A percentile compares a stretch with the other conserved stretches of the same genome.
phyloP scores from a whole-genome alignment of 805 yeast genomes.

The Saccharomycopsis vini region DNA sequence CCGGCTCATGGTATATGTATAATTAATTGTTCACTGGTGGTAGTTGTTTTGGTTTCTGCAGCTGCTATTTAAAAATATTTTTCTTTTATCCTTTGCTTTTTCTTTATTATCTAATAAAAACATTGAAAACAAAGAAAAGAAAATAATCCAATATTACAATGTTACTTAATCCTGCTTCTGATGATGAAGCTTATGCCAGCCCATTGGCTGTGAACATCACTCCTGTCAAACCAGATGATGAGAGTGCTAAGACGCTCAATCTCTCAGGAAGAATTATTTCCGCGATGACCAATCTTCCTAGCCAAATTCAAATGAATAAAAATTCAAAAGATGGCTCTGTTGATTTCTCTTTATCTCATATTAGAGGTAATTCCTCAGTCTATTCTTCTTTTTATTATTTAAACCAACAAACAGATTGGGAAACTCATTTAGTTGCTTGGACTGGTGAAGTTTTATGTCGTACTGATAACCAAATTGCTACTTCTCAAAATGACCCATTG shows the following conservation, averaged over 20 bases:
- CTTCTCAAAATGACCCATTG: conserved; percentile 22
- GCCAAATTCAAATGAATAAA: conserved; percentile 38
- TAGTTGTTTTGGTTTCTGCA: too few species aligned
- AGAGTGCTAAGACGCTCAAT: conserved; percentile 25
- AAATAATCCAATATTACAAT: neutral
- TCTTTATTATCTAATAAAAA: neutral
- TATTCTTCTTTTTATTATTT: conserved; percentile 66
- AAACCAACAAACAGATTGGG: conserved; percentile 67
- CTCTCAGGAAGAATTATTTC: conserved; percentile 61
- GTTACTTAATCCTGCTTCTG: conserved; percentile 3
- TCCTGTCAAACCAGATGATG: neutral
- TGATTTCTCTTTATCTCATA: conserved; percentile 46
- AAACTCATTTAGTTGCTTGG: conserved; percentile 86
- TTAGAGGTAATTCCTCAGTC: conserved; percentile 79
- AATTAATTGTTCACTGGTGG: too few species aligned
- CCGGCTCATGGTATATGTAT: too few species aligned
- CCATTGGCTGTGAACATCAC: conserved; percentile 20
- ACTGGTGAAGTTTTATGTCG: conserved; percentile 64
- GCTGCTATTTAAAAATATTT: too few species aligned
- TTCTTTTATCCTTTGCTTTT: neutral
- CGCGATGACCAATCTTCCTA: conserved; percentile 61
- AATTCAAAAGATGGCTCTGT: conserved; percentile 26
- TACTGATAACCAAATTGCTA: neutral
- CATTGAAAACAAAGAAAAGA: neutral
- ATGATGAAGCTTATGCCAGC: conserved; percentile 22